These are phyloP conservation scores for Hypericum androsaemum DNA, from an alignment of 345 rosid genomes.

Conservation along the genomic window DNA sequence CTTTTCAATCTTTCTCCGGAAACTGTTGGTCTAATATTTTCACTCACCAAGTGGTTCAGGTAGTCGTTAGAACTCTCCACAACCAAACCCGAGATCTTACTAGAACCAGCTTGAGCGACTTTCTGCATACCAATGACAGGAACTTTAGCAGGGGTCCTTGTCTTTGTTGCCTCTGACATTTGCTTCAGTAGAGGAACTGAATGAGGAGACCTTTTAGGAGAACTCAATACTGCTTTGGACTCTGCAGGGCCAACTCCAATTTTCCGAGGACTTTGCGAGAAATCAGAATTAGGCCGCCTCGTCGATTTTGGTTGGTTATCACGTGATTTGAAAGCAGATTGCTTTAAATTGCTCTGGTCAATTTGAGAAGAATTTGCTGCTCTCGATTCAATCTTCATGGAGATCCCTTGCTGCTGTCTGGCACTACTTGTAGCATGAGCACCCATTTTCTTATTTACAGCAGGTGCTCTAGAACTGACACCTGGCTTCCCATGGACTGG, in stretches of 20 bases:
- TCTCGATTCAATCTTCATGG: conserved; percentile 19
- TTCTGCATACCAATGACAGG: conserved; percentile 31
- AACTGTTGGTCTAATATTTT: conserved; percentile 34
- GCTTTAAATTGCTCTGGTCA: conserved; percentile 26
- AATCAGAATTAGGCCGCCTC: conserved; percentile 24
- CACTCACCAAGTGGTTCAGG: conserved; percentile 32
- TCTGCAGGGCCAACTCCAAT: conserved; percentile 35
- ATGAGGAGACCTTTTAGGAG: conserved; percentile 48
- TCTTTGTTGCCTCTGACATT: conserved; percentile 19
- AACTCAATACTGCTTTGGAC: conserved; percentile 28
- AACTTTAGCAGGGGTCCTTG: conserved; percentile 34
- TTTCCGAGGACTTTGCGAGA: conserved; percentile 26
- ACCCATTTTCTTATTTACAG: conserved; percentile 26
- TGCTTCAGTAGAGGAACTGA: conserved; percentile 11
- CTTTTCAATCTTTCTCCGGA: conserved; percentile 43
- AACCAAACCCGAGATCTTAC: conserved; percentile 27
- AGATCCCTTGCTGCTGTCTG: conserved; percentile 16
- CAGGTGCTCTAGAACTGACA: conserved; percentile 24
- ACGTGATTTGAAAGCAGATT: conserved; percentile 21
- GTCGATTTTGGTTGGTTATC: conserved; percentile 17
- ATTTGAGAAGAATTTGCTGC: conserved; percentile 22
- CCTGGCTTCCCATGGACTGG: conserved; percentile 61
- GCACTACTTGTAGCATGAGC: conserved; percentile 6
- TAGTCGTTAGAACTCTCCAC: conserved; percentile 32
- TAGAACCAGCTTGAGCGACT: conserved; percentile 33